Evolutionary conservation across 306 rosid species (phyloP).

Genomic region (Alnus glutinosa): DNA sequence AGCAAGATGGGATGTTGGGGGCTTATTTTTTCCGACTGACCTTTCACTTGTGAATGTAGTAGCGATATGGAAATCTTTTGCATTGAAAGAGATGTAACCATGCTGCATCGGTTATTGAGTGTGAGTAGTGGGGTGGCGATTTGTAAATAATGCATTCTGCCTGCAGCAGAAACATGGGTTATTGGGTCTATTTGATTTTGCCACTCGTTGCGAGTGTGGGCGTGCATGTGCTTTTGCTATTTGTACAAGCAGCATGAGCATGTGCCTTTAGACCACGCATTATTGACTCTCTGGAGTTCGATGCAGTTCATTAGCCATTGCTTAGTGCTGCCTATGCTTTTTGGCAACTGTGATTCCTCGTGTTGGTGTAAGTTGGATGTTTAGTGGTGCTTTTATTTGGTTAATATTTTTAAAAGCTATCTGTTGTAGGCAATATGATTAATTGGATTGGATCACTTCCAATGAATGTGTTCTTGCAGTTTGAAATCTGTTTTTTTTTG

Average conservation of each 20-base stretch:
- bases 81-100: too few relatives aligned
- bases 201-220: background rate
- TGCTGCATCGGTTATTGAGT: background rate
- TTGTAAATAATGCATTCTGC: background rate
- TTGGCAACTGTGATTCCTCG: background rate
- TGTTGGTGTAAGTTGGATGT: background rate
- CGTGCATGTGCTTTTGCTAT: background rate
- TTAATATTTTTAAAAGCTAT: background rate
- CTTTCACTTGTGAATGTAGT: background rate
- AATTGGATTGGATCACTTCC: background rate
- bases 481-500: background rate
- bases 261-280: constrained; percentile 1
- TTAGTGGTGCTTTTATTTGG: too few relatives aligned
- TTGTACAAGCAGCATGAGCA: background rate
- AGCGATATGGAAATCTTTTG: background rate
- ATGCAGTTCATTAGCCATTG: background rate
- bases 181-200: background rate
- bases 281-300: background rate
- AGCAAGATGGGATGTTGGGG: background rate
- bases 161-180: background rate
- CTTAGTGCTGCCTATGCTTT: background rate
- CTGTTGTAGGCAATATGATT: background rate
- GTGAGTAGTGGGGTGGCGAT: background rate
- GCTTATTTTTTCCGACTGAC: too few relatives aligned
- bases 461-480: background rate